A percentile compares a stretch with the other conserved stretches of the same genome.
Evolutionary conservation across 257 asterid genomes (phyloP).

Genomic region (Jaltomata sinuosa): DNA sequence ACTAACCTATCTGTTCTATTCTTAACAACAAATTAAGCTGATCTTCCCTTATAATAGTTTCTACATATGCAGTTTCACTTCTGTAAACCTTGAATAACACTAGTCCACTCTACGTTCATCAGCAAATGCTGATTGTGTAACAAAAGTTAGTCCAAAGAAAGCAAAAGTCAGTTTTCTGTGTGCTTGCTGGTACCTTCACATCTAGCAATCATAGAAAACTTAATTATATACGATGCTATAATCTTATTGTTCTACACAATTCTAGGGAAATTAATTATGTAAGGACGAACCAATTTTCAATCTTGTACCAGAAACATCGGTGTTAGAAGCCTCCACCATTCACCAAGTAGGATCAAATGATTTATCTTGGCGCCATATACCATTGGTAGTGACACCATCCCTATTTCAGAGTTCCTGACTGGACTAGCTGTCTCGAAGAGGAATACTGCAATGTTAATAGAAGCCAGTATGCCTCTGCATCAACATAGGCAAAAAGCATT

Average conservation of each 20-base stretch:
- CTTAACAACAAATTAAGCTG: neutral
- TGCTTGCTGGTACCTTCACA: neutral
- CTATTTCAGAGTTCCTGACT: slow-evolving; percentile 41
- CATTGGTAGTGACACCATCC: slow-evolving; percentile 61
- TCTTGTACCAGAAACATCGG: slow-evolving; percentile 97
- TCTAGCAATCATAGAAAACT: neutral
- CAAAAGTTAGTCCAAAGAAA: neutral
- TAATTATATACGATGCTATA: neutral
- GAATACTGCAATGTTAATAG: slow-evolving; percentile 72
- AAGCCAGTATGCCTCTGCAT: slow-evolving; percentile 57
- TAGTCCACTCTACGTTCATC: neutral
- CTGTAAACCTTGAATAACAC: neutral
- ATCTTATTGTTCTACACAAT: neutral
- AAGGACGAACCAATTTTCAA: slow-evolving; percentile 59
- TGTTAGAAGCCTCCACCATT: slow-evolving; percentile 92
- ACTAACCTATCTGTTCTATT: neutral
- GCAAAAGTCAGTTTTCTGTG: neutral
- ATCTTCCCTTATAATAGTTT: neutral
- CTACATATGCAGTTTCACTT: neutral
- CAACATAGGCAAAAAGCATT: neutral
- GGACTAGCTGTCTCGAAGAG: slow-evolving; percentile 82
- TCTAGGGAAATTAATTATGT: slow-evolving; percentile 3
- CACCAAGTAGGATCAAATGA: slow-evolving; percentile 65
- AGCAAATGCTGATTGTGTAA: neutral
- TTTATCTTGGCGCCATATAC: slow-evolving; percentile 80